Evolutionary conservation across 116 monocot genomes (phyloP), one percentile per base, ranked within the genome.

Genomic region (Zostera marina): DNA sequence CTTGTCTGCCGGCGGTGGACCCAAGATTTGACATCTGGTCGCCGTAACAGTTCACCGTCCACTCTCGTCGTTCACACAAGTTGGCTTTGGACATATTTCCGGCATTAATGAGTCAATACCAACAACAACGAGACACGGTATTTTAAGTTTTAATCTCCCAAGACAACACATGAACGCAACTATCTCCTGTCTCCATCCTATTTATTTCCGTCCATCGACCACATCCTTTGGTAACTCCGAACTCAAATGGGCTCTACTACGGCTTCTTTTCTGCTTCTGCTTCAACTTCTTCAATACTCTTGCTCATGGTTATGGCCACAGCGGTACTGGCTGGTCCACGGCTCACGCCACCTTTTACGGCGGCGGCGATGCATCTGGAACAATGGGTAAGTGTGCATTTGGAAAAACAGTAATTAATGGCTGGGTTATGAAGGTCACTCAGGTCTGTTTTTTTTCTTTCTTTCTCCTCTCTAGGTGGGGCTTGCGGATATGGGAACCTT

Each of bases 401-500:
- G 15, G 47, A 13, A 13, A 2, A 47, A 11, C 12, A 13, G 47
- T 13, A 6, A 3, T 47, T 9, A 16, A 14, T 47, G 47, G 16
- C n/a, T n/a, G n/a, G n/a, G n/a, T n/a, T n/a, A n/a, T n/a, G n/a
- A n/a, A 22, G 17, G 22, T 11, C 11, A 24, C 22, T 21, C 20
- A 22, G 9, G 5, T 11, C 21, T 54, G 9, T 10, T 25, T 8
- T 14, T 6, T 38, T 12, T 55, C 9, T 4, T 55, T 25, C n/a
- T 16, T 8, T 1, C 58, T 40, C 32, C 10, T 16, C 4, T 63
- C 43, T 42, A 80, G 80, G 80, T 41, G 81, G 81, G 38, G 81
- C 77, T 51, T 82, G 81, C 44, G 81, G 81, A 4, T 77, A 81
- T 46, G 81, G 81, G 44, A 81, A 81, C 47, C 48, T 81, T 49